Percentiles rank a stretch among this genome's conserved stretches.
Conservation (phyloP, 2,329 filamentous ascomycete species). For the Xylaria digitata region DNA sequence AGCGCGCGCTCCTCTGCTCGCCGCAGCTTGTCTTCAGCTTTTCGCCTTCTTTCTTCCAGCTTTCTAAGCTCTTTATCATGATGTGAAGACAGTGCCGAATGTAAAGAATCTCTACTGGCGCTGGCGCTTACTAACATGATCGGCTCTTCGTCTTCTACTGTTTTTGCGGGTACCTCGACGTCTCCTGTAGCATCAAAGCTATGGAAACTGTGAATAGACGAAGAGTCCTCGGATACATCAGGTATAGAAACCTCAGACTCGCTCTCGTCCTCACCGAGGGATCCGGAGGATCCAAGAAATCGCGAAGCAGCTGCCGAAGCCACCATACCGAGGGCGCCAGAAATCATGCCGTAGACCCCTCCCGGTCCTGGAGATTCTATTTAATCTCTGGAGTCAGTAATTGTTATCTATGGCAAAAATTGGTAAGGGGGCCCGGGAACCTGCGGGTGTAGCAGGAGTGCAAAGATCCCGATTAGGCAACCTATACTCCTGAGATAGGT, state of each 20-base stretch:
- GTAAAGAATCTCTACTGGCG: conserved; percentile 46
- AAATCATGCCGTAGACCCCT: conserved; percentile 68
- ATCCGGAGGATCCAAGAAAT: conserved; percentile 51
- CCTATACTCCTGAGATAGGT: too few relatives aligned
- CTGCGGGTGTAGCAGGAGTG: too few relatives aligned
- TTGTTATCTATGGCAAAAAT: too few relatives aligned
- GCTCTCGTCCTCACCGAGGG: conserved; percentile 48
- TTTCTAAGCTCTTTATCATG: conserved; percentile 74
- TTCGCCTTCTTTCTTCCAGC: conserved; percentile 65
- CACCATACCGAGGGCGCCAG: conserved; percentile 63
- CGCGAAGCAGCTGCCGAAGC: conserved; percentile 63
- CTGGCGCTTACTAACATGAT: conserved; percentile 42
- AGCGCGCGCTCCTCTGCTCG: conserved; percentile 45
- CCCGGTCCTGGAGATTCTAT: conserved; percentile 51
- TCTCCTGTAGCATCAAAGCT: conserved; percentile 64
- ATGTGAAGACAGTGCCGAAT: conserved; percentile 52
- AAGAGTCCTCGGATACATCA: conserved; percentile 55
- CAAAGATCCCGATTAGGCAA: too few relatives aligned
- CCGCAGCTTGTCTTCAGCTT: conserved; percentile 55
- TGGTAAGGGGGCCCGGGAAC: too few relatives aligned
- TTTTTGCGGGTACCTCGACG: conserved; percentile 41
- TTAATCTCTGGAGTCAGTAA: too few relatives aligned
- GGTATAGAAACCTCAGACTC: conserved; percentile 46
- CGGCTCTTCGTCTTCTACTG: conserved; percentile 36
- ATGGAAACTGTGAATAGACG: conserved; percentile 62